phyloP scores from a whole-genome alignment of 2,329 filamentous ascomycete genomes.

The Colletotrichum navitas region DNA sequence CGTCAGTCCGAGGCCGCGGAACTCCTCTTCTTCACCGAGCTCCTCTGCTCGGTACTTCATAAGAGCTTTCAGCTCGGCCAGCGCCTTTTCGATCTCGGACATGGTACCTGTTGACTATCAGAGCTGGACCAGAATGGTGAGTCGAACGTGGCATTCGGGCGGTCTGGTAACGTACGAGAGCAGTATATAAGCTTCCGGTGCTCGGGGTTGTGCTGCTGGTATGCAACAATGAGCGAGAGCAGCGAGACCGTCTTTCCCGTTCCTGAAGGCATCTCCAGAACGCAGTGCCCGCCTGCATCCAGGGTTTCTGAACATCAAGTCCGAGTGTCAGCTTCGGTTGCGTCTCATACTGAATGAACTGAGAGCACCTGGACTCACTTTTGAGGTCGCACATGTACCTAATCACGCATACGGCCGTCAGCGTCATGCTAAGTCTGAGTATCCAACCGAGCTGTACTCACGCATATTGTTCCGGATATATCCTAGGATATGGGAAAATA shows the following conservation, averaged over 20 bases:
- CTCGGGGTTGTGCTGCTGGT: conserved; percentile 93
- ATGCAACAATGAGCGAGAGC: conserved; percentile 94
- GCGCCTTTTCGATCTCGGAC: conserved; percentile 98
- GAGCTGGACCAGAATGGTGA: not conserved
- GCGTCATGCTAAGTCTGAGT: not conserved
- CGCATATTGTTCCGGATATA: conserved; percentile 72
- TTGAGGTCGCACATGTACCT: conserved; percentile 71
- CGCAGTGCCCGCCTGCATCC: conserved; percentile 94
- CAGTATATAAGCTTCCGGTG: conserved; percentile 98
- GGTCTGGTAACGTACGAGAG: conserved; percentile 72
- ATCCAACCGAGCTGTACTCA: conserved; percentile 49
- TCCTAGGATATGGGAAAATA: conserved; percentile 70
- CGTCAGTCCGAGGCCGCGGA: conserved; percentile 89
- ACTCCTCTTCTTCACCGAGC: conserved; percentile 92
- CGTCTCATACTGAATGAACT: not conserved
- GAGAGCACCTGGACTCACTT: conserved; percentile 52
- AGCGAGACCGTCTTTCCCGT: conserved; percentile 98
- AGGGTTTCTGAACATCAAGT: conserved; percentile 71
- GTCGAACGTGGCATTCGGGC: not conserved
- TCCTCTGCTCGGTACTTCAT: conserved; percentile 96
- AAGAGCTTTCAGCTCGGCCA: conserved; percentile 88
- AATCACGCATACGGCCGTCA: conserved; percentile 18
- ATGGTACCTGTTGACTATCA: conserved; percentile 76
- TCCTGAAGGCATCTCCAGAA: conserved; percentile 98
- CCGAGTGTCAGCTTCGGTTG: not conserved